Evolutionary conservation across 305 asterid species (phyloP).

Genomic region (Caryopteris hybrid): DNA sequence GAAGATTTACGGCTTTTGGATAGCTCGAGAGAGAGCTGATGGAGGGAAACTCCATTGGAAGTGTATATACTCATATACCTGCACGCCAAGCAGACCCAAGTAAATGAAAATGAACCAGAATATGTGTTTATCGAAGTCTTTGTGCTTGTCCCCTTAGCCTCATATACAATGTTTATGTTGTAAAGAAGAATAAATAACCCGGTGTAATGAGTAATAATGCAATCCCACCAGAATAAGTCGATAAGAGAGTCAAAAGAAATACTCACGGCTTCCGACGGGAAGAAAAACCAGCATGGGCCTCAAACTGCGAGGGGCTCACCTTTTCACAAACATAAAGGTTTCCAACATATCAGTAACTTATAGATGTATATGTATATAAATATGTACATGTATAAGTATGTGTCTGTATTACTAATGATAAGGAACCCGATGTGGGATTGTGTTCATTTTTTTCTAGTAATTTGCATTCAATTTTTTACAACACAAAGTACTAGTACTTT

Average conservation of each 20-base stretch:
- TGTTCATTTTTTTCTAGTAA: no score
- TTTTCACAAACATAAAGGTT: constrained; percentile 27
- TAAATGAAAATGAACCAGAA: constrained; percentile 1
- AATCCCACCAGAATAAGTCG: constrained; percentile 7
- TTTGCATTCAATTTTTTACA: no score
- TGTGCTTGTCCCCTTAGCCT: constrained; percentile 1
- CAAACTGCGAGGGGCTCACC: constrained; percentile 94
- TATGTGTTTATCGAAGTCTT: not conserved
- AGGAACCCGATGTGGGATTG: no score
- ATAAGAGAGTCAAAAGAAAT: constrained; percentile 8
- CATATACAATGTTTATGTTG: not conserved
- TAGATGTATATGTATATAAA: not conserved
- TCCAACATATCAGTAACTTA: constrained; percentile 14
- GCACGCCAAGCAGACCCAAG: constrained; percentile 28
- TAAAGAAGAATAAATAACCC: not conserved
- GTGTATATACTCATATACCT: constrained; percentile 83
- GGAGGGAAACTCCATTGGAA: constrained; percentile 77
- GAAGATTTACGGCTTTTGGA: constrained; percentile 40
- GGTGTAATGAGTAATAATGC: not conserved
- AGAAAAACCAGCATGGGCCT: constrained; percentile 89
- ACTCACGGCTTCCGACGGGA: constrained; percentile 97
- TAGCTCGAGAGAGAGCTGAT: constrained; percentile 57
- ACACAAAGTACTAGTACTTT: no score
- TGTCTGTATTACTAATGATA: no score
- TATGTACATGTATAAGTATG: no score